Evolutionary conservation across 2,329 filamentous ascomycete species (phyloP).

Genomic region (Hypomyces rosellus): DNA sequence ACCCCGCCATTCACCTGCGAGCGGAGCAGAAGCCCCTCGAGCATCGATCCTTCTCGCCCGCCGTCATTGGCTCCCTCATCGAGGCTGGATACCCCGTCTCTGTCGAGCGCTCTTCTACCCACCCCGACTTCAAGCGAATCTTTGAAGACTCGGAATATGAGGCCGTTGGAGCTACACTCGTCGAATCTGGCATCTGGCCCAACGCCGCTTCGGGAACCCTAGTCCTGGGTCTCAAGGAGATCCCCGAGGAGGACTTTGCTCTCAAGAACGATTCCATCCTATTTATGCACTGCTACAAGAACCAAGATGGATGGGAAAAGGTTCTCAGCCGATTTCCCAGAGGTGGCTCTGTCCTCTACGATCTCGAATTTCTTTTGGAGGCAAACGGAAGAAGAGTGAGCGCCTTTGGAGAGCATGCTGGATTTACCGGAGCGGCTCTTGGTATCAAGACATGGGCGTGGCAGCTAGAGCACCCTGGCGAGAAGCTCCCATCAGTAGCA

Average conservation of each 20-base stretch:
- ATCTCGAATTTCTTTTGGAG: conserved; percentile 81
- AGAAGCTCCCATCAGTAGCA: conserved; percentile 52
- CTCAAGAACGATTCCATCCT: conserved; percentile 67
- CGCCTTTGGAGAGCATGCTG: conserved; percentile 68
- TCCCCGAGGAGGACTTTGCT: conserved; percentile 62
- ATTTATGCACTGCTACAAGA: conserved; percentile 71
- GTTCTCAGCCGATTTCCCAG: conserved; percentile 74
- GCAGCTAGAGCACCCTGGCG: conserved; percentile 66
- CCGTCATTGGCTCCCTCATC: conserved; percentile 48
- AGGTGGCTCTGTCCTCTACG: conserved; percentile 56
- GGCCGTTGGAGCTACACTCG: conserved; percentile 56
- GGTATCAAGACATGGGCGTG: conserved; percentile 77
- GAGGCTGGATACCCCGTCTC: conserved; percentile 63
- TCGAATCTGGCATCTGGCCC: conserved; percentile 61
- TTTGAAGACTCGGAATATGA: conserved; percentile 57
- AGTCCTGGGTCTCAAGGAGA: conserved; percentile 72
- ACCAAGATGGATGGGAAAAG: conserved; percentile 70
- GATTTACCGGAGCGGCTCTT: conserved; percentile 67
- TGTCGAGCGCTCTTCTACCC: conserved; percentile 49
- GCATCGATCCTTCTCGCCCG: conserved; percentile 41
- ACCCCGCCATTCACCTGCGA: conserved; percentile 43
- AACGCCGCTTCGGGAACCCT: conserved; percentile 62
- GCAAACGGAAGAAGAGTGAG: conserved; percentile 64
- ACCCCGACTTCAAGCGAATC: conserved; percentile 55
- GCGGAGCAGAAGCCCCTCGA: conserved; percentile 56